A percentile compares a stretch with the other conserved stretches of the same genome.
These are phyloP conservation scores for Xylaria flabelliformis DNA, from an alignment of 495 filamentous ascomycete genomes.

Conservation along the genomic window DNA sequence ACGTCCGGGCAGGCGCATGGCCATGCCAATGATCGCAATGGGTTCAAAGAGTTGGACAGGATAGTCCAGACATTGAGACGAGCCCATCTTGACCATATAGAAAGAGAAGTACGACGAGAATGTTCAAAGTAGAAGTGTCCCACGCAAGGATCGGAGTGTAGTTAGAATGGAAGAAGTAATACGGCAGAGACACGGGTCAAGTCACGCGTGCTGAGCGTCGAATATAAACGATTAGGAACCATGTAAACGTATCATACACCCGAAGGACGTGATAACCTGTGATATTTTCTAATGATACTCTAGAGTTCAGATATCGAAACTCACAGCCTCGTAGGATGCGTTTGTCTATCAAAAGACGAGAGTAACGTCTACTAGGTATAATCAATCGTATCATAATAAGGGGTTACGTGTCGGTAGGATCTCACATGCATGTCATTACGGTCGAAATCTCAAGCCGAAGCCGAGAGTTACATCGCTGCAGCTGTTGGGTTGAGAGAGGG, in stretches of 20 bases:
- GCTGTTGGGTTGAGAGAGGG: background rate
- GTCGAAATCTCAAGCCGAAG: background rate
- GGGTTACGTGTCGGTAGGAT: background rate
- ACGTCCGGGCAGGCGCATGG: constrained; percentile 52
- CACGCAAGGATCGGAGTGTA: background rate
- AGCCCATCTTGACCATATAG: background rate
- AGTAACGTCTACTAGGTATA: background rate
- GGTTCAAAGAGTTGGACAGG: background rate
- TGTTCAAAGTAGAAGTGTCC: background rate
- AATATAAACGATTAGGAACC: background rate
- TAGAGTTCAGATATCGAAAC: background rate
- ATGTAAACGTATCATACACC: background rate
- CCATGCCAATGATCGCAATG: constrained; percentile 54
- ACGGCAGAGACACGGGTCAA: background rate
- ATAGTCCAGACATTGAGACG: background rate
- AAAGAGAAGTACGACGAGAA: background rate
- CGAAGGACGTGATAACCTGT: background rate
- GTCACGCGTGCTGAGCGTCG: background rate
- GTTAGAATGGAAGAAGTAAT: background rate
- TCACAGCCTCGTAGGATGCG: background rate
- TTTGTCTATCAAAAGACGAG: background rate
- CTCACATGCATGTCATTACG: background rate
- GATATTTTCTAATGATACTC: background rate
- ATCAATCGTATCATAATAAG: background rate
- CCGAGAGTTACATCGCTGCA: background rate